These are phyloP conservation scores for Plasmodium inui DNA, from an alignment of 169 alveolate species.

Conservation along the genomic window DNA sequence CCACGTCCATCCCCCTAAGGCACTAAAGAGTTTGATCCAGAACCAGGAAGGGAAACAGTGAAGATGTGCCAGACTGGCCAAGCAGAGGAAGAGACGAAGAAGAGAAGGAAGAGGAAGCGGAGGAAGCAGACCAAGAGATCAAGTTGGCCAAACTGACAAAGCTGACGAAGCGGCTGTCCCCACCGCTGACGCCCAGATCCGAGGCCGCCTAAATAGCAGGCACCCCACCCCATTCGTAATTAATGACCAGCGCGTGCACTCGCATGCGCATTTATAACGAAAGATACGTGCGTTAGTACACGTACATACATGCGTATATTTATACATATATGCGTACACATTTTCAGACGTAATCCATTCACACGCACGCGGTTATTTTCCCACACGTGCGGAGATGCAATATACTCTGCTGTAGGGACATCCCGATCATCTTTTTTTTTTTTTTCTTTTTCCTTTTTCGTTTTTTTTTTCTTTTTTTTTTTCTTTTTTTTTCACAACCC, in stretches of 20 bases:
- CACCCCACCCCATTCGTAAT: not conserved
- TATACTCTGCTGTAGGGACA: not conserved
- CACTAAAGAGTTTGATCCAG: conserved; percentile 46
- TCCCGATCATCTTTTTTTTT: not conserved
- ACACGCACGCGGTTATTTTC: not conserved
- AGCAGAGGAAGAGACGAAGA: not conserved
- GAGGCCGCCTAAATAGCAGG: not conserved
- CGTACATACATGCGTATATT: not conserved
- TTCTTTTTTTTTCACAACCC: not conserved
- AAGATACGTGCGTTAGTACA: not conserved
- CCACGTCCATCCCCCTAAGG: not conserved
- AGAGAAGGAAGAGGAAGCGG: too few relatives aligned
- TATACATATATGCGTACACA: not conserved
- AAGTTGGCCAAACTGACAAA: too few relatives aligned
- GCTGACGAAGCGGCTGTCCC: not conserved
- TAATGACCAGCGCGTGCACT: not conserved
- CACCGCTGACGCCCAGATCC: not conserved
- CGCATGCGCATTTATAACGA: not conserved
- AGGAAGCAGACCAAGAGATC: too few relatives aligned
- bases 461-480: not conserved
- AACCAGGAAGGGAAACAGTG: conserved; percentile 11
- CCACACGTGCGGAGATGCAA: not conserved
- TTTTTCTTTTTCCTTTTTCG: not conserved
- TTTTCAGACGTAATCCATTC: not conserved
- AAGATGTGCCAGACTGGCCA: not conserved